Evolutionary conservation across 768 basidiomycete species (phyloP), one percentile per base, ranked within the genome.

Genomic region (Russula emetica): DNA sequence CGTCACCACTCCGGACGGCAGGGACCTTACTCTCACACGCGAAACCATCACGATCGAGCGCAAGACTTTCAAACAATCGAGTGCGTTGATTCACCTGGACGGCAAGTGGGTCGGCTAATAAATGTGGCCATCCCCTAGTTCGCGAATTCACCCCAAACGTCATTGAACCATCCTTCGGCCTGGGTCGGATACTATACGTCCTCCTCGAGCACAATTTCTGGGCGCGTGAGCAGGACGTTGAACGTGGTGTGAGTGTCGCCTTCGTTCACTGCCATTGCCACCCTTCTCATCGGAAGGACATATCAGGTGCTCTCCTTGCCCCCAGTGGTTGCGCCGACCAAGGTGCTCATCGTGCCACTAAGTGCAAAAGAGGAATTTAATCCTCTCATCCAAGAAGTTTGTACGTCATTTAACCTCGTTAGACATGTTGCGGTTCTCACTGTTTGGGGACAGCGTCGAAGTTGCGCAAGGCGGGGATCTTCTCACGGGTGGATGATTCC

Each of bases 101-200:
- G 42, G 40, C 40, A 16, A 44, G 54, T 52, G 50, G 56, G 58
- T 54, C 64, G 51, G 66, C 61, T 32, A 62, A 73, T 72, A 72
- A 71, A 60, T 70, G 60, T 38, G 44, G 60, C 68, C 53, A 40
- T 57, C 45, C 60, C 59, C 62, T 72, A 97, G 94, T 92, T 68
- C 92, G 96, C 68, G 95, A 98, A 76, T 97, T 83, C 77, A 93
- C 86, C 60, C 97, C 96, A 42, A 98, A 98, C 75, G 97, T 99
- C 75, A 96, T 98, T 74, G 96, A 98, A 74, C 95, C 97, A 26
- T 99, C 97, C 5, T 97, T 98, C 76, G 96, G 97, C 64, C 85
- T 98, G 69, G 96, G 96, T 59, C 93, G 96, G 60, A 97, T 98
- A 70, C 79, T 98, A 52, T 98, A 98, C 75, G 86, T 85, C 32